phyloP scores from a whole-genome alignment of 2,329 filamentous ascomycete genomes.

The Madurella fahalii region DNA sequence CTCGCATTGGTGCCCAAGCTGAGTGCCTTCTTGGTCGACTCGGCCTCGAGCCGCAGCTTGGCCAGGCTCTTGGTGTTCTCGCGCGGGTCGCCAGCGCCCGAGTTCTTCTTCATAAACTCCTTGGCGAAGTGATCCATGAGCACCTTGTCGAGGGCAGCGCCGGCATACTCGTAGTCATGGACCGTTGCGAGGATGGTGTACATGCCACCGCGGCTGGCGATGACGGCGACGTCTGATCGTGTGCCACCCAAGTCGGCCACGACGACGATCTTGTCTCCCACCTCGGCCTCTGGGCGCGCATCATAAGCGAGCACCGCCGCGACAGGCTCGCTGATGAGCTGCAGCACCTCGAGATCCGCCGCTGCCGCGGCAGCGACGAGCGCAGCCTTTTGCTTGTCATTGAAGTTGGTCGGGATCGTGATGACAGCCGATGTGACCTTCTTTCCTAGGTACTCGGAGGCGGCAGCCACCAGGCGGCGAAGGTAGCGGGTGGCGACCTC shows the following conservation, averaged over 20 bases:
- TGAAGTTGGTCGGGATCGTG: constrained; percentile 90
- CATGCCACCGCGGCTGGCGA: constrained; percentile 89
- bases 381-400: constrained; percentile 78
- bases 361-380: constrained; percentile 72
- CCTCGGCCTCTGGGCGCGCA: constrained; percentile 68
- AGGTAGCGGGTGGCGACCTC: constrained; percentile 85
- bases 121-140: constrained; percentile 96
- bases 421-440: constrained; percentile 92
- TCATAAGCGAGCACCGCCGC: constrained; percentile 89
- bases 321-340: constrained; percentile 88
- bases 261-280: constrained; percentile 83
- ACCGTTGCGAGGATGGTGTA: constrained; percentile 91
- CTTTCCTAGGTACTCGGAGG: constrained; percentile 89
- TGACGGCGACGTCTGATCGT: constrained; percentile 83
- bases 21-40: constrained; percentile 87
- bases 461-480: constrained; percentile 73
- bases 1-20: constrained; percentile 83
- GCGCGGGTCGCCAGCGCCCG: constrained; percentile 68
- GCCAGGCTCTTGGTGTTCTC: constrained; percentile 76
- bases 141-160: constrained; percentile 80
- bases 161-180: constrained; percentile 93
- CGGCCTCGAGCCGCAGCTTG: constrained; percentile 88
- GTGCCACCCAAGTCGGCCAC: constrained; percentile 92
- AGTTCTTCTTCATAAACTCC: constrained; percentile 98
- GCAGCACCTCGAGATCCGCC: constrained; percentile 82